Evolutionary conservation across 805 yeast genomes (phyloP), one percentile per base, ranked within the genome.

Genomic region (Yamadazyma kitorensis): DNA sequence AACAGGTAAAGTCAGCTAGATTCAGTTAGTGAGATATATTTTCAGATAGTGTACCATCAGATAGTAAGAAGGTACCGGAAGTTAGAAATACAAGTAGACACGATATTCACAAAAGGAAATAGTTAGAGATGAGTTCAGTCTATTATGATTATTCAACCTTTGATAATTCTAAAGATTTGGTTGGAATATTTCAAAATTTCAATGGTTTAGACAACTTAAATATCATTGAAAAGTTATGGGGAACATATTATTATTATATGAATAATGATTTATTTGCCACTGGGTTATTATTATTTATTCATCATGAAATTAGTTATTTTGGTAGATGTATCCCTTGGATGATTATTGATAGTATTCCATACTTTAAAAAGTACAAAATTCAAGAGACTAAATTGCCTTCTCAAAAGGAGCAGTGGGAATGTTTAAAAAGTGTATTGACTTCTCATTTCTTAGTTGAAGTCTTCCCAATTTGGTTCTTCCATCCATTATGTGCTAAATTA

Each of bases 391-490:
- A 74, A 42, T 49, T 74, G 16, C 80, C 80, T 6, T 59, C 74
- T 3, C 68, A 68, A 40, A 64, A 68, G 45, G 82, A 76, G 50
- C 82, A 76, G 49, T 76, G 80, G 80, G 82, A 76, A 48, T 76
- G 80, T 48, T 52, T 75, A 37, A 76, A 75, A 49, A 60, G 77
- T n/a, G 80, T 76, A 13, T 55, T 76, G 30, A 72, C 65, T 37
- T 72, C 76, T 11, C 82, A 76, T 45, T 71, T 76, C 43, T 45
- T 76, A 43, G 80, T 76, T 19, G 82, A 76, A 52, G 80, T 75
- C 1, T 61, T 76, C 36, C 82, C 82, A 28, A 76, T 76, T 40
- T 76, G 82, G 82, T 66, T 75, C 15, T 76, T 76, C 64, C 82
- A 76, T 46, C 82, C 82, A 14, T 45, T 76, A 45, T 71, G 78